These are phyloP conservation scores for Backusella mclennaniae DNA, from an alignment of 192 early-diverging fungal species.

Conservation along the genomic window DNA sequence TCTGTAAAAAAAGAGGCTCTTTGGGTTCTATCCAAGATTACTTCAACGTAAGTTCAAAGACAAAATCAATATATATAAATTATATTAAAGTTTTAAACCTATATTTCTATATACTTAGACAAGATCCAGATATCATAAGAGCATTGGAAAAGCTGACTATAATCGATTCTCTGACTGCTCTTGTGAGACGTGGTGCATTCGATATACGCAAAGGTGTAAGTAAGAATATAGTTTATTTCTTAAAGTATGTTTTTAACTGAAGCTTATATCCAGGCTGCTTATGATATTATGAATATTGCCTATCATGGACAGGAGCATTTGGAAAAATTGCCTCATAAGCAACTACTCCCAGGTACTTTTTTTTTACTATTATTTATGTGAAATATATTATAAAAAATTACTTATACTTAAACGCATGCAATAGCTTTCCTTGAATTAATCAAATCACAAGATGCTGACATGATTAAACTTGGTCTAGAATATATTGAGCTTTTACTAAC, in stretches of 20 bases:
- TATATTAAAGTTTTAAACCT: background rate
- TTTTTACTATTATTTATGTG: background rate
- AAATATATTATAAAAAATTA: too few species aligned
- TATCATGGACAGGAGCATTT: slow-evolving; percentile 16
- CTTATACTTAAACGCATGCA: slow-evolving; percentile 5
- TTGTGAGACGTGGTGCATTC: slow-evolving; percentile 60
- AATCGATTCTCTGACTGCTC: slow-evolving; percentile 51
- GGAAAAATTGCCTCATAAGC: slow-evolving; percentile 7
- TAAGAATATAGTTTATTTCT: background rate
- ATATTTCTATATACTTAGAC: slow-evolving; percentile 8
- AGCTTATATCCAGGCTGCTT: slow-evolving; percentile 18
- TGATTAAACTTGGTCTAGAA: slow-evolving; percentile 60
- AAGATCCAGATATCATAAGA: slow-evolving; percentile 36
- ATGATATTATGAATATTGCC: slow-evolving; percentile 22
- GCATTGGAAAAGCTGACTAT: slow-evolving; percentile 52
- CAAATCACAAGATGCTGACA: slow-evolving; percentile 58
- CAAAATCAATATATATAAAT: background rate
- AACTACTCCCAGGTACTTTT: slow-evolving; percentile 5
- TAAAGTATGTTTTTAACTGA: background rate
- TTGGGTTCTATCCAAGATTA: slow-evolving; percentile 71
- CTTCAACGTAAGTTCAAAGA: slow-evolving; percentile 41
- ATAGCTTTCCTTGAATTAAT: slow-evolving; percentile 57
- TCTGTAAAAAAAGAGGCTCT: slow-evolving; percentile 69
- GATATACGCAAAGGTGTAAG: slow-evolving; percentile 67
- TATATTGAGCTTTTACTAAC: slow-evolving; percentile 57